phyloP scores from a whole-genome alignment of 495 filamentous ascomycete species.

The Penicillium daleae region DNA sequence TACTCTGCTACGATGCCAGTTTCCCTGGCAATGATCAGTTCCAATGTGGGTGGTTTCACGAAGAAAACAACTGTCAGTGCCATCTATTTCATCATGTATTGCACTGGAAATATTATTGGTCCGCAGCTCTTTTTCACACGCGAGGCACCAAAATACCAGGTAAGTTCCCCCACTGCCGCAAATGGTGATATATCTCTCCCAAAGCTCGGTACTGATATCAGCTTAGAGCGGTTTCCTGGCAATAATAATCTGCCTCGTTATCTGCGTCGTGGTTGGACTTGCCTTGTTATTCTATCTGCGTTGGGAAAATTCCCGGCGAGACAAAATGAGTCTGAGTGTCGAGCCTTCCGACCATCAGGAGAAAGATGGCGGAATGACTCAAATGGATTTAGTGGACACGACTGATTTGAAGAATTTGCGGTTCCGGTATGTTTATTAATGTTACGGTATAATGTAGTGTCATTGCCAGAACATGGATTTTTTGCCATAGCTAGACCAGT shows the following conservation, averaged over 20 bases:
- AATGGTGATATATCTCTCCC: neutral
- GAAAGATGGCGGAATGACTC: neutral
- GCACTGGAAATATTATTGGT: slow-evolving; percentile 46
- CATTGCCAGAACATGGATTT: neutral
- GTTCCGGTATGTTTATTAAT: slow-evolving; percentile 24
- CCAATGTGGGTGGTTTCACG: slow-evolving; percentile 41
- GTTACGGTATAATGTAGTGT: too few relatives aligned
- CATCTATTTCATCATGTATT: slow-evolving; percentile 43
- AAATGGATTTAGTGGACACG: slow-evolving; percentile 9
- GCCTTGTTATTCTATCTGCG: slow-evolving; percentile 24
- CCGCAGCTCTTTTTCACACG: slow-evolving; percentile 32
- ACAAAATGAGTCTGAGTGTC: neutral
- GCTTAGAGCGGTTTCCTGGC: slow-evolving; percentile 27
- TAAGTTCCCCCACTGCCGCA: neutral
- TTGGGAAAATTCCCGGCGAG: slow-evolving; percentile 22
- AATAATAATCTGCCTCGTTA: slow-evolving; percentile 24
- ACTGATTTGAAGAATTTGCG: slow-evolving; percentile 22
- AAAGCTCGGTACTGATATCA: neutral
- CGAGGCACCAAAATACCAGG: slow-evolving; percentile 34
- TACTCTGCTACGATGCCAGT: slow-evolving; percentile 30
- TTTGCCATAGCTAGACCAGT: slow-evolving; percentile 1
- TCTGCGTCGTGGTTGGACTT: slow-evolving; percentile 18
- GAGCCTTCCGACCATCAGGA: neutral
- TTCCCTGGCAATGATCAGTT: slow-evolving; percentile 33
- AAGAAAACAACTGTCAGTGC: slow-evolving; percentile 35